Evolutionary conservation across 2,329 filamentous ascomycete species (phyloP), one percentile per base, ranked within the genome.

Genomic region (Phaeosphaeriaceae sp.): DNA sequence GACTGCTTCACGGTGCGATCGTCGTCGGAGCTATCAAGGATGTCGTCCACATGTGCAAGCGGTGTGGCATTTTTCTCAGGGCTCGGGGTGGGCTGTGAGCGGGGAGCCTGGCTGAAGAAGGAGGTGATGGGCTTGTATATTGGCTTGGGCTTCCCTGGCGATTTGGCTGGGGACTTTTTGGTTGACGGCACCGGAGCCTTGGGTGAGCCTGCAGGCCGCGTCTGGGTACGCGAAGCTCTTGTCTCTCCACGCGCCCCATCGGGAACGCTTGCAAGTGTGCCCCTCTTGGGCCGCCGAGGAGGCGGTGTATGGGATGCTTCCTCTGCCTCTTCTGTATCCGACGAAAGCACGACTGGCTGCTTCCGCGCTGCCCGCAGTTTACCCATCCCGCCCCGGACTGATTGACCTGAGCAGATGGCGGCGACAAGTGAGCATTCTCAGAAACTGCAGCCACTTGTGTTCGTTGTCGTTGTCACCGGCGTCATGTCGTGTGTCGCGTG

Each of bases 101-200:
- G 79, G n/a, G 79, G 76, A 7, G 75, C 74, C 51, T 74, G 74
- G 67, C 77, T 81, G 72, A 84, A 83, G 73, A 83, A 84, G 17
- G 81, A 83, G 36, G 78, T 80, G 50, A 83, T 82, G 10, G 80
- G 75, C 63, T 79, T 82, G 60, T 74, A 73, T 40, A 75, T 60
- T 40, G 76, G 70, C 61, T 76, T 72, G 19, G 75, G 64, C 55
- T 80, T 78, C n/a, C 70, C 70, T 19, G 69, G 69, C 33, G 74
- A 67, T 49, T 73, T 75, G 33, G 72, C 60, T 48, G 73, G 68
- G 21, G 73, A 71, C 58, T 68, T 69, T 57, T 72, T 64, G 45
- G 56, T 50, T 47, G 60, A 41, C 7, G 64, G 40, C 20, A 61
- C 61, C 27, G 63, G 57, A n/a, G 58, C 62, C 55, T 63, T 70